Conservation (phyloP, 176 grass and related monocot genomes). For the Microstegium vimineum region DNA sequence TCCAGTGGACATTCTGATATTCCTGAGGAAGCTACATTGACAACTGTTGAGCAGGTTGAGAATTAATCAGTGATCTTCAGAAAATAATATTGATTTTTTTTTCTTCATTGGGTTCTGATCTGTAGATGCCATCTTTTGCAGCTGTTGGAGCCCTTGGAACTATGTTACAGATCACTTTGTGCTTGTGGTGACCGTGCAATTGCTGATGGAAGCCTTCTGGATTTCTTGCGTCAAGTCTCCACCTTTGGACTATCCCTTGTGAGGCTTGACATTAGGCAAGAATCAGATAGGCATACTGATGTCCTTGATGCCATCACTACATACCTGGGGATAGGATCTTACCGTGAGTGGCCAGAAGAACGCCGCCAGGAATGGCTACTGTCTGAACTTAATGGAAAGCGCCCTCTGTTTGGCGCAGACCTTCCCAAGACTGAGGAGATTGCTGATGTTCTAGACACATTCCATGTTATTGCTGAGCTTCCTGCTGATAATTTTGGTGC, state of each 20-base stretch:
- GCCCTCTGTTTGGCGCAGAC: slow-evolving; percentile 65
- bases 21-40: slow-evolving; percentile 55
- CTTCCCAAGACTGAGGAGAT: slow-evolving; percentile 72
- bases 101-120: neutral
- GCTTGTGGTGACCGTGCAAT: slow-evolving; percentile 68
- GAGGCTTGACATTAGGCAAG: slow-evolving; percentile 82
- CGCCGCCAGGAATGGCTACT: slow-evolving; percentile 66
- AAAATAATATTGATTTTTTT: neutral
- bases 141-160: slow-evolving; percentile 70
- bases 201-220: slow-evolving; percentile 80
- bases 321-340: slow-evolving; percentile 68
- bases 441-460: slow-evolving; percentile 64
- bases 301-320: slow-evolving; percentile 69
- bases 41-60: slow-evolving; percentile 61
- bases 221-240: slow-evolving; percentile 79
- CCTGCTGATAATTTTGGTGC: slow-evolving; percentile 76
- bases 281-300: slow-evolving; percentile 76
- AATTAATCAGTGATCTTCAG: neutral
- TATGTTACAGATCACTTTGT: slow-evolving; percentile 70
- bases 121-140: slow-evolving; percentile 29
- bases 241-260: slow-evolving; percentile 74
- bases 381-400: slow-evolving; percentile 72
- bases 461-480: slow-evolving; percentile 70
- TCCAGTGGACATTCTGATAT: slow-evolving; percentile 68
- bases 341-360: slow-evolving; percentile 68